Percentiles rank a stretch among this genome's conserved stretches.
Conservation (phyloP, 2,329 filamentous ascomycete genomes). For the Lasiodiplodia gonubiensis region DNA sequence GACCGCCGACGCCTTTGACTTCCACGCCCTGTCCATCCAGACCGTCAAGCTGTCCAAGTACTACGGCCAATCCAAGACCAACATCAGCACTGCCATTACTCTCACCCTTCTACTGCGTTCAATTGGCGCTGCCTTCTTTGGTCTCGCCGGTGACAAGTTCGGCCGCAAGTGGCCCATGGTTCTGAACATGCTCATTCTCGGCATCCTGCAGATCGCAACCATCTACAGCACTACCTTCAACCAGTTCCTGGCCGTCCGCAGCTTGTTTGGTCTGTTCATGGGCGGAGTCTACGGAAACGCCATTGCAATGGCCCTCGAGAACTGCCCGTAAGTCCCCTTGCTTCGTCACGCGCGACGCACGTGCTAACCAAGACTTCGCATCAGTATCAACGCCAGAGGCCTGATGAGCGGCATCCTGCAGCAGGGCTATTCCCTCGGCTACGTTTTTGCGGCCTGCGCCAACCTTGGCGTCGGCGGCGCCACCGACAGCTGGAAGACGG, state of each 20-base stretch:
- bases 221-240: constrained; percentile 75
- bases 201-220: constrained; percentile 75
- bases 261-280: constrained; percentile 79
- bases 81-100: constrained; percentile 76
- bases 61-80: constrained; percentile 66
- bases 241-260: constrained; percentile 76
- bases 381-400: constrained; percentile 67
- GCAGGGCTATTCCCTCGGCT: constrained; percentile 81
- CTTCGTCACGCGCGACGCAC: constrained; percentile 30
- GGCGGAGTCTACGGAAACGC: constrained; percentile 81
- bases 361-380: constrained; percentile 2
- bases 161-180: constrained; percentile 87
- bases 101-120: constrained; percentile 76
- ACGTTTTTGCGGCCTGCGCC: constrained; percentile 76
- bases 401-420: constrained; percentile 83
- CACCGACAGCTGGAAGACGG: constrained; percentile 72
- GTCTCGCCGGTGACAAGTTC: constrained; percentile 77
- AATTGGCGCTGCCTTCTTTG: constrained; percentile 76
- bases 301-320: constrained; percentile 78
- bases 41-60: constrained; percentile 71
- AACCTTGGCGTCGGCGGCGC: constrained; percentile 74
- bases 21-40: constrained; percentile 80
- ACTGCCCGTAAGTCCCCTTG: constrained; percentile 62
- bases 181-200: constrained; percentile 75
- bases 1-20: constrained; percentile 84